phyloP scores from a whole-genome alignment of 257 asterid genomes.

The Gentiana macrophylla region DNA sequence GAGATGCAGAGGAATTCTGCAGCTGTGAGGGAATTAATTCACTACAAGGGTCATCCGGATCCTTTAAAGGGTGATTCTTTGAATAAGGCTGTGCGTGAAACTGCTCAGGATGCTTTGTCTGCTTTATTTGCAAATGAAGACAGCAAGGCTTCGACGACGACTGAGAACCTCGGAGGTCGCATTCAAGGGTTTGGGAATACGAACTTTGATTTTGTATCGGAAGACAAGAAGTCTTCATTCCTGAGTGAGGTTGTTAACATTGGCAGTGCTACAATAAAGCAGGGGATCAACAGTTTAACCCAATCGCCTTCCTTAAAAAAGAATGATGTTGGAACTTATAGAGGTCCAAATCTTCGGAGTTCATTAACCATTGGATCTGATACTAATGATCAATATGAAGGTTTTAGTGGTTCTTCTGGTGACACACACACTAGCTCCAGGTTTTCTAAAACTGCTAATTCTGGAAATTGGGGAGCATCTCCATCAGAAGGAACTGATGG shows the following conservation, averaged over 20 bases:
- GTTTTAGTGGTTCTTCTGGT: constrained; percentile 31
- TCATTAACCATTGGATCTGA: constrained; percentile 70
- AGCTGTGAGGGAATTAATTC: constrained; percentile 79
- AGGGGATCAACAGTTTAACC: constrained; percentile 69
- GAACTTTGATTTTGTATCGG: constrained; percentile 63
- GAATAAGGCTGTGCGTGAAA: constrained; percentile 94
- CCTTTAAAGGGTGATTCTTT: constrained; percentile 89
- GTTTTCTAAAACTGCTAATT: constrained; percentile 42
- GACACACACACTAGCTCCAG: constrained; percentile 40
- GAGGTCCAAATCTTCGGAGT: constrained; percentile 74
- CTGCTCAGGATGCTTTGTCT: constrained; percentile 91
- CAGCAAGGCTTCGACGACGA: constrained; percentile 36
- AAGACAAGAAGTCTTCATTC: constrained; percentile 79
- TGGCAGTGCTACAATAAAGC: constrained; percentile 86
- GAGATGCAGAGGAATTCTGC: constrained; percentile 98
- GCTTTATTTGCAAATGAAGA: constrained; percentile 80
- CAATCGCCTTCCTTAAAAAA: constrained; percentile 70
- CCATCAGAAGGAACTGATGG: constrained; percentile 41
- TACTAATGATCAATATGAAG: constrained; percentile 50
- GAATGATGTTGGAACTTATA: constrained; percentile 70
- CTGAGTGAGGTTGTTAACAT: constrained; percentile 86
- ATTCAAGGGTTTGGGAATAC: constrained; percentile 93
- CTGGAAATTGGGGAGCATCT: constrained; percentile 52
- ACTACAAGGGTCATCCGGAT: constrained; percentile 90
- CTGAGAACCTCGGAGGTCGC: constrained; percentile 72